Evolutionary conservation across 2,329 filamentous ascomycete species (phyloP).

Genomic region (Tricladium varicosporioides): DNA sequence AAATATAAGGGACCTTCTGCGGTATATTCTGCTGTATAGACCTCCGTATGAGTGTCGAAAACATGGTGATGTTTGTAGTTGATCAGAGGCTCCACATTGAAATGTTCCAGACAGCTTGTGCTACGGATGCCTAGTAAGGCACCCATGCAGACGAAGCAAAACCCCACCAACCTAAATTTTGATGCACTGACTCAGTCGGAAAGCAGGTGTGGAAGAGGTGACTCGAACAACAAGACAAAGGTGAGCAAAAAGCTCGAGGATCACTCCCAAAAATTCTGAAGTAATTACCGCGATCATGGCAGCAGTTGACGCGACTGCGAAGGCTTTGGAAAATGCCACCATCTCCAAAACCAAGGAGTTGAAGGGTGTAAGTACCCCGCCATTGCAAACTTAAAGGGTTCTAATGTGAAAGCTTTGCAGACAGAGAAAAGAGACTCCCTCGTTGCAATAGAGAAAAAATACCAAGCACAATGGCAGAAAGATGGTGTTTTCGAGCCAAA

Average conservation of each 20-base stretch:
- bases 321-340: slow-evolving; percentile 50
- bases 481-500: slow-evolving; percentile 79
- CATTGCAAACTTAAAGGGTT: slow-evolving; percentile 18
- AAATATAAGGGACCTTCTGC: slow-evolving; percentile 32
- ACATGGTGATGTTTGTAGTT: slow-evolving; percentile 37
- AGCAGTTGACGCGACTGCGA: slow-evolving; percentile 32
- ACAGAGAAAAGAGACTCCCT: slow-evolving; percentile 86
- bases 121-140: neutral
- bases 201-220: neutral
- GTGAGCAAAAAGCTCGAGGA: slow-evolving; percentile 8
- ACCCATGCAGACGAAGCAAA: slow-evolving; percentile 6
- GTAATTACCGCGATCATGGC: slow-evolving; percentile 41
- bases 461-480: slow-evolving; percentile 81
- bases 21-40: slow-evolving; percentile 34
- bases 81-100: neutral
- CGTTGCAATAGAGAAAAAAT: slow-evolving; percentile 84
- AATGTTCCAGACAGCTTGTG: neutral
- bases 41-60: slow-evolving; percentile 45
- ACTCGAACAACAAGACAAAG: slow-evolving; percentile 4
- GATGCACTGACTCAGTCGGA: neutral
- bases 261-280: neutral
- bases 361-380: slow-evolving; percentile 48
- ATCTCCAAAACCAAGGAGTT: slow-evolving; percentile 61
- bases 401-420: slow-evolving; percentile 38
- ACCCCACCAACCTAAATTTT: slow-evolving; percentile 26